A percentile compares a stretch with the other conserved stretches of the same genome.
Evolutionary conservation across 306 rosid species (phyloP).

Genomic region (Castanea sativa): DNA sequence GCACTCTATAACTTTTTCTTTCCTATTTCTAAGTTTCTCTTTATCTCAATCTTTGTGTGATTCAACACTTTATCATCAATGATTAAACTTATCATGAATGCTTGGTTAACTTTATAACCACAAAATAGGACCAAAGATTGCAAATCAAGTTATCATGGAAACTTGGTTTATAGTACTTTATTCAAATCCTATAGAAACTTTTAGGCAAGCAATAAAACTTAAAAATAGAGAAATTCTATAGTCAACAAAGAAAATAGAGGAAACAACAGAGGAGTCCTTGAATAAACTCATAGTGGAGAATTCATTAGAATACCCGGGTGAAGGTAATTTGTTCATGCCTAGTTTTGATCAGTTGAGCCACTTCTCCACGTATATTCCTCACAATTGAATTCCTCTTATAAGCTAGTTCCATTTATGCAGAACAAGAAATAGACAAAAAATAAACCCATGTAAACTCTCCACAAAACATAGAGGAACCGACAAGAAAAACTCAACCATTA

Average conservation of each 20-base stretch:
- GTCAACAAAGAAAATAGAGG: not conserved
- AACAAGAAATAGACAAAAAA: conserved; percentile 24
- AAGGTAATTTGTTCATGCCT: conserved; percentile 56
- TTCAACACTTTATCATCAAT: not conserved
- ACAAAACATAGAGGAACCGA: not conserved
- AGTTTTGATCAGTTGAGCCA: conserved; percentile 42
- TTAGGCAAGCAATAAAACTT: not conserved
- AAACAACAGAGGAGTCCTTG: not conserved
- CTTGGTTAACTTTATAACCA: not conserved
- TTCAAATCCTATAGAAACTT: not conserved
- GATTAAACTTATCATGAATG: not conserved
- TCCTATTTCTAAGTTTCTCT: too few relatives aligned
- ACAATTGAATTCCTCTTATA: conserved; percentile 49
- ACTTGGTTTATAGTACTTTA: too few relatives aligned
- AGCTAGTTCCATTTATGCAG: conserved; percentile 14
- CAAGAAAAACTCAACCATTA: not conserved
- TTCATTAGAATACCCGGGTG: conserved; percentile 39
- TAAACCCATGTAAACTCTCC: conserved; percentile 32
- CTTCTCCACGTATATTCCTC: conserved; percentile 52
- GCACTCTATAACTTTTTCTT: not conserved
- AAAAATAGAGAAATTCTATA: not conserved
- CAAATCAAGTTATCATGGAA: too few relatives aligned
- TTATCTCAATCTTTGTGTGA: not conserved
- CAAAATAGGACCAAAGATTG: too few relatives aligned
- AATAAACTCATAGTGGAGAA: not conserved